Evolutionary conservation across 106 monocot genomes (phyloP).

Genomic region (Allium fistulosum): DNA sequence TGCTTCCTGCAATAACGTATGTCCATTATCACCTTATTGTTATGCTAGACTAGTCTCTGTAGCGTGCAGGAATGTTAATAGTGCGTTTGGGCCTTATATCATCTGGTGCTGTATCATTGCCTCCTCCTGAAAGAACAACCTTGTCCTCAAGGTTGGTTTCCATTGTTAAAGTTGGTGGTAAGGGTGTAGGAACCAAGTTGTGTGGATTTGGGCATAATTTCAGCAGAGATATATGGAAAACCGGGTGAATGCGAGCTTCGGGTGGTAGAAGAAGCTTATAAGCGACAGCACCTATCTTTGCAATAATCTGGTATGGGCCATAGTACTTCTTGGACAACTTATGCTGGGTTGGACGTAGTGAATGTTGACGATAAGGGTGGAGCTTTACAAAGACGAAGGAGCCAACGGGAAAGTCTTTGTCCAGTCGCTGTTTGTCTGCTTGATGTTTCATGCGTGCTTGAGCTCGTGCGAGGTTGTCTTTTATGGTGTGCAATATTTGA

Average conservation of each 20-base stretch:
- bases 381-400: not conserved
- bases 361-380: not conserved
- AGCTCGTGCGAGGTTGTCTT: not conserved
- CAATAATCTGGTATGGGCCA: not conserved
- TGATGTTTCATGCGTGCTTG: not conserved
- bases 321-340: not conserved
- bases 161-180: not conserved
- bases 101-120: no score
- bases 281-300: not conserved
- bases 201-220: not conserved
- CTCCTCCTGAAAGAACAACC: no score
- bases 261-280: not conserved
- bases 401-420: not conserved
- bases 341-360: not conserved
- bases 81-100: no score
- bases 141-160: no score
- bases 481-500: not conserved
- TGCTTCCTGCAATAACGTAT: no score
- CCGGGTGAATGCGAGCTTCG: not conserved
- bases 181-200: not conserved
- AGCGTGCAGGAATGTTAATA: no score
- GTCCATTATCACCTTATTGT: no score
- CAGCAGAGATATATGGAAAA: not conserved
- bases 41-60: no score
- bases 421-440: not conserved